Evolutionary conservation across 1,284 basidiomycete species (phyloP).

Genomic region (Apiotrichum mycotoxinovorans): DNA sequence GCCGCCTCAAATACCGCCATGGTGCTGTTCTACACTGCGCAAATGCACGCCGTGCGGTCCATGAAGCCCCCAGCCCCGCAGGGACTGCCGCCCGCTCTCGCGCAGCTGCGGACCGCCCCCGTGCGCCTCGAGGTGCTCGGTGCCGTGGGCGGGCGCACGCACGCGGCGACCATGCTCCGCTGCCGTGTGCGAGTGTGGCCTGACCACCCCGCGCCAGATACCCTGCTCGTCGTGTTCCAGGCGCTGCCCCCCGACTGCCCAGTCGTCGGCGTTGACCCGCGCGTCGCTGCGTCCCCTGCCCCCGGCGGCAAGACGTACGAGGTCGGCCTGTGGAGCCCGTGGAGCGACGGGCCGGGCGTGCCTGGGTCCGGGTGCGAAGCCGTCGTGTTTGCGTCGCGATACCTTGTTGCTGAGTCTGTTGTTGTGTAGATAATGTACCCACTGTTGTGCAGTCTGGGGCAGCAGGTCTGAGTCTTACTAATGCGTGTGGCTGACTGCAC

Average conservation of each 20-base stretch:
- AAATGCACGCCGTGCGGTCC: constrained; percentile 26
- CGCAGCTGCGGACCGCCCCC: constrained; percentile 13
- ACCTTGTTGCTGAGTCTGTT: constrained; percentile 34
- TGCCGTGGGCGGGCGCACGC: constrained; percentile 17
- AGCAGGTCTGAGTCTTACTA: too few relatives aligned
- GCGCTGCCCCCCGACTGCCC: constrained; percentile 29
- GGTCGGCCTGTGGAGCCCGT: constrained; percentile 30
- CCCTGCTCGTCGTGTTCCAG: constrained; percentile 21
- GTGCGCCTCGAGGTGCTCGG: constrained; percentile 8
- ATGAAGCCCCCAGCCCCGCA: background rate
- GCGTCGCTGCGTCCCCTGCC: constrained; percentile 6
- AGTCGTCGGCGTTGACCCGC: constrained; percentile 28
- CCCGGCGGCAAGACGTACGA: constrained; percentile 15
- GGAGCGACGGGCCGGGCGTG: constrained; percentile 16
- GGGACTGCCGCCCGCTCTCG: too few relatives aligned
- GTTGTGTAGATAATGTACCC: background rate
- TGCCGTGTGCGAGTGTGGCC: constrained; percentile 14
- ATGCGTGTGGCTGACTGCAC: too few relatives aligned
- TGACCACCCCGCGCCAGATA: background rate
- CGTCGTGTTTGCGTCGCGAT: constrained; percentile 34
- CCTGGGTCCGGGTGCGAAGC: background rate
- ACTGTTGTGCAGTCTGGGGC: too few relatives aligned
- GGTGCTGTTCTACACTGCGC: constrained; percentile 41
- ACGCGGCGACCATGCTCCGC: constrained; percentile 21
- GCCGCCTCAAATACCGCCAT: constrained; percentile 26